Evolutionary conservation across 2,329 filamentous ascomycete genomes (phyloP).

Genomic region (Herpotrichia juniperi): DNA sequence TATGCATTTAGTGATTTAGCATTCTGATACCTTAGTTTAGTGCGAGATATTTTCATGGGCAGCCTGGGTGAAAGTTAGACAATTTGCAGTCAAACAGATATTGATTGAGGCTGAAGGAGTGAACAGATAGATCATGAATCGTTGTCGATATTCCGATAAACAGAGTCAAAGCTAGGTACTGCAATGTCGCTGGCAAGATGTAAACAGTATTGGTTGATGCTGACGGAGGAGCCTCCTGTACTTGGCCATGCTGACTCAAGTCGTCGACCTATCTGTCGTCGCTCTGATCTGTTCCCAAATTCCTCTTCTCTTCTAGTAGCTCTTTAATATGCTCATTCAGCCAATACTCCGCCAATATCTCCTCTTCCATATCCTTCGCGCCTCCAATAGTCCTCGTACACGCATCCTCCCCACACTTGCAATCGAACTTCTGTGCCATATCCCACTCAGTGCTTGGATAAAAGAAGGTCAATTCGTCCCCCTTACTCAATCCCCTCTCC

Average conservation of each 20-base stretch:
- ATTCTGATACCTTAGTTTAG: too few species aligned
- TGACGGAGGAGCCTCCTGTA: not conserved
- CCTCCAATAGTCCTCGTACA: conserved; percentile 70
- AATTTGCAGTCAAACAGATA: too few species aligned
- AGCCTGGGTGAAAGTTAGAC: too few species aligned
- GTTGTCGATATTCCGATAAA: not conserved
- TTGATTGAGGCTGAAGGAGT: too few species aligned
- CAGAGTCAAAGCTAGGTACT: not conserved
- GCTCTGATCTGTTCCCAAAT: not conserved
- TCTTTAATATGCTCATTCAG: conserved; percentile 39
- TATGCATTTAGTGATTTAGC: too few species aligned
- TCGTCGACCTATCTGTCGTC: not conserved
- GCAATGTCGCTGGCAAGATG: not conserved
- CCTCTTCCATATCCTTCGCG: conserved; percentile 63
- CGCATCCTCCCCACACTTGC: conserved; percentile 62
- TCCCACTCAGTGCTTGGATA: conserved; percentile 77
- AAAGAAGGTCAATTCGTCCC: conserved; percentile 64
- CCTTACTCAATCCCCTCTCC: conserved; percentile 36
- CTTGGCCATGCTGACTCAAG: not conserved
- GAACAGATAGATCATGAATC: too few species aligned
- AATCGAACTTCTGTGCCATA: conserved; percentile 75
- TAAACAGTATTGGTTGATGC: not conserved
- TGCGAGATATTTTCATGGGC: too few species aligned
- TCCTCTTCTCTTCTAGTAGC: conserved; percentile 30
- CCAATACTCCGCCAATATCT: conserved; percentile 63